Evolutionary conservation across 78 protist genomes (phyloP), one percentile per base, ranked within the genome.

Genomic region (Anaeramoeba flamelloides): DNA sequence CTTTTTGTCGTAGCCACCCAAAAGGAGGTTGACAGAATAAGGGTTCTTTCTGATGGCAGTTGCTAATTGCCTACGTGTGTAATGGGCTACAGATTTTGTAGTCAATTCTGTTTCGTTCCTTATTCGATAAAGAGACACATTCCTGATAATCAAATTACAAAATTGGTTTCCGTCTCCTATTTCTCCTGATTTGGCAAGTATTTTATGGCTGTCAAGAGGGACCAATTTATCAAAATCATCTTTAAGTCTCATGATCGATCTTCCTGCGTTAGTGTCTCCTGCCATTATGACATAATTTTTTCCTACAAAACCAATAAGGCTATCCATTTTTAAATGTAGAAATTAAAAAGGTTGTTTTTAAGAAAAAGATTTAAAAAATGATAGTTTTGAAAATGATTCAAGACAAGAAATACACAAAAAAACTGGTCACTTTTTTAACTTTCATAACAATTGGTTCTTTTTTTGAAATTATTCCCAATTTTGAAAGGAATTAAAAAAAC

Each of bases 1-100:
- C 36, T 37, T n/a, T n/a, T n/a, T n/a, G 40, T 89, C 92, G 33
- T 32, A 79, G 17, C 92, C 92, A 0, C 36, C 90, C 33, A 89
- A 74, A 4, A 89, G 26, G 36, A 80, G 41, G 83, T 84, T 83
- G 64, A 82, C 80, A 41, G n/a, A 0, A 75, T 38, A 38, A 1
- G 89, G 89, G 38, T 39, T 33, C 36, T 3, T 0, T 40, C 92
- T 81, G 36, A 89, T n/a, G 3, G 40, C 64, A 36, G 64, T 3
- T 1, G 92, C 87, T 17, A 86, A 33, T 36, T 74, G 75, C 12
- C 78, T 74, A 38, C 90, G 88, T 31, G 83, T 36, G 53, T 37
- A 89, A 74, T 84, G 41, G 2, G 88, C 87, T 0, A 81, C 76
- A 0, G 85, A 88, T 22, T 87, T 82, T 1, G 88, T 85, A 76